Conservation (phyloP, 306 rosid species). For the Senna siamea region DNA sequence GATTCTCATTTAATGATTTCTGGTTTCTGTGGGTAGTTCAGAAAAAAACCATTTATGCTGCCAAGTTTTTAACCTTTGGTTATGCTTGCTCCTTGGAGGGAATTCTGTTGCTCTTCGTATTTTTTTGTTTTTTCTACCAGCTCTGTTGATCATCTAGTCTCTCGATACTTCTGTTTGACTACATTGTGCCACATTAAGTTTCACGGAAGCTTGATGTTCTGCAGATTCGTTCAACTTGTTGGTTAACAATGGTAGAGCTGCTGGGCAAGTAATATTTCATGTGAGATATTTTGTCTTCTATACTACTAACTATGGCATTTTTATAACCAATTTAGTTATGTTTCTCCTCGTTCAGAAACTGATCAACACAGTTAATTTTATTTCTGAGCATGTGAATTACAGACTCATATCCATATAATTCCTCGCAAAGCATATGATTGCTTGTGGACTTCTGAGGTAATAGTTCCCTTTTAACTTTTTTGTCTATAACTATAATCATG, state of each 20-base stretch:
- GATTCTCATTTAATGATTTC: conserved; percentile 29
- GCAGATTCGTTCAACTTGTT: conserved; percentile 94
- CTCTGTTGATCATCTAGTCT: too few relatives aligned
- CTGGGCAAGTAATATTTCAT: conserved; percentile 98
- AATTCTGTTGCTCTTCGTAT: too few relatives aligned
- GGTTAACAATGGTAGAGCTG: conserved; percentile 85
- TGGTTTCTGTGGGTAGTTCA: conserved; percentile 8
- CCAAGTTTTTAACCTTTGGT: conserved; percentile 7
- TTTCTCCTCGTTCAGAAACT: background rate
- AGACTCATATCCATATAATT: conserved; percentile 95
- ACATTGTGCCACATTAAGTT: conserved; percentile 11
- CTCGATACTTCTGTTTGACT: conserved; percentile 26
- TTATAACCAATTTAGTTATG: background rate
- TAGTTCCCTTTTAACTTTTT: conserved; percentile 10
- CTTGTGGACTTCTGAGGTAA: conserved; percentile 95
- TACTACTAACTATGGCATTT: background rate
- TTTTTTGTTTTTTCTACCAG: too few relatives aligned
- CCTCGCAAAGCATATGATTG: conserved; percentile 86
- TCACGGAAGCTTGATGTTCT: conserved; percentile 40
- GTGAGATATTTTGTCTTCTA: conserved; percentile 53
- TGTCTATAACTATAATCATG: conserved; percentile 3
- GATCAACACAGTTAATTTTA: conserved; percentile 38
- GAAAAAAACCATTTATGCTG: conserved; percentile 1
- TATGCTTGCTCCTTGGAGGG: conserved; percentile 16
- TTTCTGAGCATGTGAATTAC: conserved; percentile 43